These are phyloP conservation scores for Gossypioides kirkii DNA, from an alignment of 345 rosid genomes.

Conservation along the genomic window DNA sequence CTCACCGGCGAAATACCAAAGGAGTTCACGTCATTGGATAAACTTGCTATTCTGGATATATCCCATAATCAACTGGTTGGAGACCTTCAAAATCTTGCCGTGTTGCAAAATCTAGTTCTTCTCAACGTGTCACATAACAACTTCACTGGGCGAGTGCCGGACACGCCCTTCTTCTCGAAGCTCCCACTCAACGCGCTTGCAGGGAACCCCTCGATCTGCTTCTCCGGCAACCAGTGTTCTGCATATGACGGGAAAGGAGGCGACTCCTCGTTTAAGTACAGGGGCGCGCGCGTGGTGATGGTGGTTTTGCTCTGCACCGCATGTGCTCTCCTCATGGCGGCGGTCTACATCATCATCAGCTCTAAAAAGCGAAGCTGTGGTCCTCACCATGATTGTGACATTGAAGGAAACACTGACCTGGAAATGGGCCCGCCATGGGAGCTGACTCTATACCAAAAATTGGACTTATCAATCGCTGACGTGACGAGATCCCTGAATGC, in stretches of 20 bases:
- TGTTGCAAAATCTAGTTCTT: slow-evolving; percentile 71
- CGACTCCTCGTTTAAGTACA: slow-evolving; percentile 12
- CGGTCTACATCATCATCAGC: slow-evolving; percentile 57
- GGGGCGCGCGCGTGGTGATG: slow-evolving; percentile 55
- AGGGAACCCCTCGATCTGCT: slow-evolving; percentile 62
- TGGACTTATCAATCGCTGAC: slow-evolving; percentile 67
- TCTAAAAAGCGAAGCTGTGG: slow-evolving; percentile 33
- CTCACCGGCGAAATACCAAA: slow-evolving; percentile 55
- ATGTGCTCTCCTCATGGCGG: slow-evolving; percentile 54
- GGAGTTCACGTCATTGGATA: slow-evolving; percentile 49
- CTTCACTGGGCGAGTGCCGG: slow-evolving; percentile 73
- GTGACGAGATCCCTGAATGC: slow-evolving; percentile 45
- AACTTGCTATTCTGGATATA: slow-evolving; percentile 63
- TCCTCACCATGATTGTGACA: slow-evolving; percentile 29
- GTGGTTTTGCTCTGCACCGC: slow-evolving; percentile 55
- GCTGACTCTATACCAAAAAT: slow-evolving; percentile 73
- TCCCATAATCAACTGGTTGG: slow-evolving; percentile 74
- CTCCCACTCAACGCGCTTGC: slow-evolving; percentile 67
- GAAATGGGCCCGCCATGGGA: slow-evolving; percentile 84
- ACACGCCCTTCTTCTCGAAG: slow-evolving; percentile 70
- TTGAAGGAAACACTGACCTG: slow-evolving; percentile 33
- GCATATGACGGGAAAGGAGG: slow-evolving; percentile 5
- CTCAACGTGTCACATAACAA: slow-evolving; percentile 81
- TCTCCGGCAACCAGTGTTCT: slow-evolving; percentile 44
- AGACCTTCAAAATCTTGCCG: slow-evolving; percentile 46